Conservation (phyloP, 257 asterid genomes). For the Euphrasia confusa region DNA sequence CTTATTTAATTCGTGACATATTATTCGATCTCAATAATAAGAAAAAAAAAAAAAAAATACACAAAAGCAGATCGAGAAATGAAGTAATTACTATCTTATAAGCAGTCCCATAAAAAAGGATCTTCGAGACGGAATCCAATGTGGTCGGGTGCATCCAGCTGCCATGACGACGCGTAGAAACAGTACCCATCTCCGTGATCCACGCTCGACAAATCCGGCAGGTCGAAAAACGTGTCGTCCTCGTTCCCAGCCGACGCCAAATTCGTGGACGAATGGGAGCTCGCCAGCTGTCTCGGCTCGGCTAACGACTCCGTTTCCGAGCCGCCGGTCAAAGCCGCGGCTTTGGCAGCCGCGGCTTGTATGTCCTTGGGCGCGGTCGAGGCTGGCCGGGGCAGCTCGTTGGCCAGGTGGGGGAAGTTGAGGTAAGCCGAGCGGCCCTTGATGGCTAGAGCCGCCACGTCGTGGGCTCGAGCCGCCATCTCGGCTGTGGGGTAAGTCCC, state of each 20-base stretch:
- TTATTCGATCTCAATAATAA: no score
- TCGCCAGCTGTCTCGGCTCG: slow-evolving; percentile 21
- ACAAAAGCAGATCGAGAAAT: no score
- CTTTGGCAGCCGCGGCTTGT: slow-evolving; percentile 51
- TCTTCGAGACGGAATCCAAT: slow-evolving; percentile 43
- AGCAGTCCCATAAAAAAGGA: slow-evolving; percentile 39
- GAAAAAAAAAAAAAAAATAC: no score
- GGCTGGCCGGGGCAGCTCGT: slow-evolving; percentile 42
- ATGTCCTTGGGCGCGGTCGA: slow-evolving; percentile 41
- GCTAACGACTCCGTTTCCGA: slow-evolving; percentile 10
- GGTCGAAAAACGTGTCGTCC: slow-evolving; percentile 43
- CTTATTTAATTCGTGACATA: no score
- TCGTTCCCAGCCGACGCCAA: slow-evolving; percentile 24
- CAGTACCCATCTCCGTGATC: slow-evolving; percentile 26
- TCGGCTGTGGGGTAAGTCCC: slow-evolving; percentile 53
- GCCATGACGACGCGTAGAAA: slow-evolving; percentile 35
- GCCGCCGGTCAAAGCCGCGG: slow-evolving; percentile 25
- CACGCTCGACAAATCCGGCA: slow-evolving; percentile 40
- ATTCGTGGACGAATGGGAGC: slow-evolving; percentile 20
- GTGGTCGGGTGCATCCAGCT: slow-evolving; percentile 37
- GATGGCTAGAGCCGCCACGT: slow-evolving; percentile 55
- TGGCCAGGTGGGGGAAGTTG: slow-evolving; percentile 45
- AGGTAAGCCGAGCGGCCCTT: slow-evolving; percentile 50
- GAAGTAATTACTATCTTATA: not conserved
- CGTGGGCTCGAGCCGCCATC: slow-evolving; percentile 63